Evolutionary conservation across 805 yeast species (phyloP).

Genomic region (Ogataea ramenticola): DNA sequence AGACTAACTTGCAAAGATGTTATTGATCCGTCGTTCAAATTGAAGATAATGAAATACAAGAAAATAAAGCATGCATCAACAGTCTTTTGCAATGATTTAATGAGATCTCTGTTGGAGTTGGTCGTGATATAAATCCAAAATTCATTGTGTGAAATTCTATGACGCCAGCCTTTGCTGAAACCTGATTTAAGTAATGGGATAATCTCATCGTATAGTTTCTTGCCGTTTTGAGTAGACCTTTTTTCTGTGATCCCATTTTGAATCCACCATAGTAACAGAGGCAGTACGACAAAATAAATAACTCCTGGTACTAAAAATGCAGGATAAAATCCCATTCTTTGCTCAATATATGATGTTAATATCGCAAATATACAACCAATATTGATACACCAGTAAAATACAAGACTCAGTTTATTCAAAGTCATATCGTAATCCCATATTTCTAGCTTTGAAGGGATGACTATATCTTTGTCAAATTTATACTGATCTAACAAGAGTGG

Average conservation of each 20-base stretch:
- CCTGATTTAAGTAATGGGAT: constrained; percentile 31
- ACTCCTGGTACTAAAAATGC: constrained; percentile 46
- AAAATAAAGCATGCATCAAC: constrained; percentile 37
- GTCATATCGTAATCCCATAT: constrained; percentile 33
- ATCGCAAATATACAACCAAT: constrained; percentile 44
- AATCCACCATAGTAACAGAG: not conserved
- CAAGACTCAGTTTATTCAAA: constrained; percentile 30
- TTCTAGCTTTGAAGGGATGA: constrained; percentile 40
- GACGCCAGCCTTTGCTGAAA: constrained; percentile 33
- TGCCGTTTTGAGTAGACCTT: constrained; percentile 25
- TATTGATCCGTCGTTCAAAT: constrained; percentile 38
- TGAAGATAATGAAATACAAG: constrained; percentile 31
- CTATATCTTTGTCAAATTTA: constrained; percentile 45
- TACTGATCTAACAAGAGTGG: constrained; percentile 55
- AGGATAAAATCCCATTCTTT: constrained; percentile 43
- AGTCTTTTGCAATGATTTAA: constrained; percentile 15
- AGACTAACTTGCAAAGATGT: constrained; percentile 41
- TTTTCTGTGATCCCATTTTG: not conserved
- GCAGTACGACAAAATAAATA: constrained; percentile 29
- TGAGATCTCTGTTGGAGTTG: not conserved
- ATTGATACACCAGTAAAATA: constrained; percentile 47
- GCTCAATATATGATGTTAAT: constrained; percentile 41
- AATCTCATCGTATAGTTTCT: constrained; percentile 34
- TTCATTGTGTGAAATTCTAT: constrained; percentile 42
- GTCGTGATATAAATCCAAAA: not conserved